Evolutionary conservation across 495 filamentous ascomycete genomes (phyloP), one percentile per base, ranked within the genome.

Genomic region (Aspergillus funiculosus): DNA sequence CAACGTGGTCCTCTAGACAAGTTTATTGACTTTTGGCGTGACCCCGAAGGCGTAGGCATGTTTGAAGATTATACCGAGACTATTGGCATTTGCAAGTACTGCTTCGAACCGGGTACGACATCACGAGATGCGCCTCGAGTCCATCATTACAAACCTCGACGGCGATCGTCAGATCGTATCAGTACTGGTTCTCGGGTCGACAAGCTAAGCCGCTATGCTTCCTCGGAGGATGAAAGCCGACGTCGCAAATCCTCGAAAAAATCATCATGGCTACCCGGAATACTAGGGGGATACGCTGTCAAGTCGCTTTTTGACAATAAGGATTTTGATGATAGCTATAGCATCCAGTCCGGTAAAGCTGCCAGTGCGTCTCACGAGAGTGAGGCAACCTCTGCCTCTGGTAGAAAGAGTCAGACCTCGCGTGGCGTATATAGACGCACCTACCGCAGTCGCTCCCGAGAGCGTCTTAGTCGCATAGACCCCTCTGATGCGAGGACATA

Each of bases 1-100:
- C 78, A 76, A 22, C 66, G 66, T 21, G 78, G 77, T 2, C 75
- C 81, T 4, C 52, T 85, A 6, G 64, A 63, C 26, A 78, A 72
- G 28, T 67, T 83, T 25, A 66, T 80, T 13, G 75, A 82, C 47
- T 83, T 82, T 53, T 82, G 79, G 75, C 76, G 75, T 37, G 81
- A 86, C 46, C 71, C 77, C 2, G 79, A 87, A 51, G 83, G 77
- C 9, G 80, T 87, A 3, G 77, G 72, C 5, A 76, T 76, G 48
- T 87, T 82, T 54, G 83, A 87, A 59, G 81, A 84, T 53, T 87
- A 87, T 50, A 83, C 82, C 2, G 81, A 87, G 56, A 69, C 76
- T 38, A 85, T 83, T 38, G 83, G 83, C 14, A 74, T 85, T 5
- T 87, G 83, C 62, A 74, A 67, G 48, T 63, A 78, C 45, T 87